A percentile compares a stretch with the other conserved stretches of the same genome.
These are phyloP conservation scores for Linnemannia hyalina DNA, from an alignment of 192 early-diverging fungal genomes.

Conservation along the genomic window DNA sequence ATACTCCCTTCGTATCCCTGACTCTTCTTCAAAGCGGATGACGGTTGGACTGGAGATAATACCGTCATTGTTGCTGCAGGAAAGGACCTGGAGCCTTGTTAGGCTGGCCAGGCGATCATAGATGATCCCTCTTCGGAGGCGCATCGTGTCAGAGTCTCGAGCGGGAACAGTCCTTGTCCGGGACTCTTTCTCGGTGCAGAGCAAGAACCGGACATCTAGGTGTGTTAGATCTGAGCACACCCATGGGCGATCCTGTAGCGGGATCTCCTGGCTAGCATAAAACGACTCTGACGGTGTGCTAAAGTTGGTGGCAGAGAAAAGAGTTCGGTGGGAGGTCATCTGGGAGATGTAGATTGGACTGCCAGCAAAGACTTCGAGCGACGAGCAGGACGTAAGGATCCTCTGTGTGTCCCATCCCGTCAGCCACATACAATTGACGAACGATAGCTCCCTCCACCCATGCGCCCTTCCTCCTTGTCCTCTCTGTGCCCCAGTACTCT, in stretches of 20 bases:
- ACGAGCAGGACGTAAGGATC: not conserved
- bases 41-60: not conserved
- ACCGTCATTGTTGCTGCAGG: not conserved
- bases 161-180: not conserved
- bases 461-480: not conserved
- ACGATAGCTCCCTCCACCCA: not conserved
- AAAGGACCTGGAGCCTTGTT: not conserved
- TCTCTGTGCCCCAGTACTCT: not conserved
- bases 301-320: not conserved
- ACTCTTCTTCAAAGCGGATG: not conserved
- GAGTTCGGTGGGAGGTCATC: not conserved
- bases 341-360: not conserved
- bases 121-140: not conserved
- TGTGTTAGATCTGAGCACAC: not conserved
- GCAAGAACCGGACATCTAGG: not conserved
- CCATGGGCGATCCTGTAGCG: not conserved
- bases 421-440: not conserved
- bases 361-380: not conserved
- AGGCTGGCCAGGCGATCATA: not conserved
- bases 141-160: not conserved
- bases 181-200: not conserved
- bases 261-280: not conserved
- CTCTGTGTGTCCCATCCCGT: not conserved
- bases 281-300: not conserved
- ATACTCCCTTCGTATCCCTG: not conserved